phyloP scores from a whole-genome alignment of 2,329 filamentous ascomycete genomes.

The Akanthomyces uredinophilus region DNA sequence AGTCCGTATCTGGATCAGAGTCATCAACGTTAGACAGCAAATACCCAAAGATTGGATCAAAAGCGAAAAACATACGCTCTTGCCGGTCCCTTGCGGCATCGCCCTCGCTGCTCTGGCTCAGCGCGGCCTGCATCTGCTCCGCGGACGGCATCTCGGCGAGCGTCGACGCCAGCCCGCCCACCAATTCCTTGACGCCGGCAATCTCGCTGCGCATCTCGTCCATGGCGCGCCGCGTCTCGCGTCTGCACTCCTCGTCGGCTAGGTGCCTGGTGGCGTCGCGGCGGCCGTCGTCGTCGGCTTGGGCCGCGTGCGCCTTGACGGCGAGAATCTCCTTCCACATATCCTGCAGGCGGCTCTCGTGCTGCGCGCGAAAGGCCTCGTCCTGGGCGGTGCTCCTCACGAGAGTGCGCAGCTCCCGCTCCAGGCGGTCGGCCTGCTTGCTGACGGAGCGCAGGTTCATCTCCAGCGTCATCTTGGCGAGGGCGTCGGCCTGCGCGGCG shows the following conservation, averaged over 20 bases:
- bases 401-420: slow-evolving; percentile 26
- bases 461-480: slow-evolving; percentile 35
- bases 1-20: background rate
- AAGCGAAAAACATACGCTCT: background rate
- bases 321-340: slow-evolving; percentile 28
- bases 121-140: slow-evolving; percentile 20
- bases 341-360: slow-evolving; percentile 26
- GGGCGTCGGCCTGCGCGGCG: slow-evolving; percentile 26
- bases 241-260: slow-evolving; percentile 19
- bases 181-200: slow-evolving; percentile 19
- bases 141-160: slow-evolving; percentile 21
- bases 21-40: too few relatives aligned
- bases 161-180: slow-evolving; percentile 22
- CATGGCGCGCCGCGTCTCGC: slow-evolving; percentile 19
- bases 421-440: slow-evolving; percentile 25
- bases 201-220: slow-evolving; percentile 22
- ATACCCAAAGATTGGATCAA: background rate
- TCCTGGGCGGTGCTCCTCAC: slow-evolving; percentile 24
- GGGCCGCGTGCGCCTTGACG: slow-evolving; percentile 24
- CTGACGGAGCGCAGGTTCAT: slow-evolving; percentile 28
- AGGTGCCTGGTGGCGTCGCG: slow-evolving; percentile 2
- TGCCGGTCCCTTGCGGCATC: background rate
- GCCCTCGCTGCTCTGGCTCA: slow-evolving; percentile 14
- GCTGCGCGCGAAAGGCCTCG: slow-evolving; percentile 24
- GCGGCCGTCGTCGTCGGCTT: slow-evolving; percentile 13